These are phyloP conservation scores for Penicillium goetzii DNA, from an alignment of 495 filamentous ascomycete genomes.

Conservation along the genomic window DNA sequence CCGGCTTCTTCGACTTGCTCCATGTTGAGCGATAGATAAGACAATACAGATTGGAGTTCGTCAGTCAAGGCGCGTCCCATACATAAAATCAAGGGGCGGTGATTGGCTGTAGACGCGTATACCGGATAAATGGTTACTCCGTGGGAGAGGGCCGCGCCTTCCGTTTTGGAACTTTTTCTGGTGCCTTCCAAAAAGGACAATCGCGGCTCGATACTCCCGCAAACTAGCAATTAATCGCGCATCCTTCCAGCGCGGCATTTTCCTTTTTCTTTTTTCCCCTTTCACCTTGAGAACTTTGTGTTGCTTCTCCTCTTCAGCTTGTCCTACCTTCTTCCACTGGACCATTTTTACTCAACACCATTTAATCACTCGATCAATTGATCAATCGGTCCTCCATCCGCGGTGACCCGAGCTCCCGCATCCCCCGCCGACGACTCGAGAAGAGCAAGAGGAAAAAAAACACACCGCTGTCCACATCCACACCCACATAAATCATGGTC, in stretches of 20 bases:
- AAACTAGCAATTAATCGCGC: constrained; percentile 1
- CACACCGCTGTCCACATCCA: not conserved
- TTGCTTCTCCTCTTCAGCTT: not conserved
- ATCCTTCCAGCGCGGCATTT: not conserved
- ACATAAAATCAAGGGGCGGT: constrained; percentile 12
- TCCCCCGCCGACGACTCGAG: constrained; percentile 9
- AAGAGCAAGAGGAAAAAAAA: not conserved
- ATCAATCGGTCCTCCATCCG: not conserved
- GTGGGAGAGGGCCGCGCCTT: constrained; percentile 7
- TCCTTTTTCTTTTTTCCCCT: not conserved
- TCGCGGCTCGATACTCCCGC: not conserved
- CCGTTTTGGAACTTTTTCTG: constrained; percentile 17
- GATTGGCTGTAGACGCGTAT: constrained; percentile 33
- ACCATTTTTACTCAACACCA: not conserved
- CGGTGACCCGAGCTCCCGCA: constrained; percentile 2
- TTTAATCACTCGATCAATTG: not conserved
- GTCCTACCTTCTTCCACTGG: not conserved
- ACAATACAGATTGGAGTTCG: constrained; percentile 1
- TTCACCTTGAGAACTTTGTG: not conserved
- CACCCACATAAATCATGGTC: constrained; percentile 27
- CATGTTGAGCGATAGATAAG: constrained; percentile 26
- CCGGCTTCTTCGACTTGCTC: constrained; percentile 43
- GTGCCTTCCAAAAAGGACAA: constrained; percentile 13
- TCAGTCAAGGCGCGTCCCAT: constrained; percentile 25
- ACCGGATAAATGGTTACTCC: constrained; percentile 22